Conservation (phyloP, 768 basidiomycete genomes). For the Pleurotus sapidus region DNA sequence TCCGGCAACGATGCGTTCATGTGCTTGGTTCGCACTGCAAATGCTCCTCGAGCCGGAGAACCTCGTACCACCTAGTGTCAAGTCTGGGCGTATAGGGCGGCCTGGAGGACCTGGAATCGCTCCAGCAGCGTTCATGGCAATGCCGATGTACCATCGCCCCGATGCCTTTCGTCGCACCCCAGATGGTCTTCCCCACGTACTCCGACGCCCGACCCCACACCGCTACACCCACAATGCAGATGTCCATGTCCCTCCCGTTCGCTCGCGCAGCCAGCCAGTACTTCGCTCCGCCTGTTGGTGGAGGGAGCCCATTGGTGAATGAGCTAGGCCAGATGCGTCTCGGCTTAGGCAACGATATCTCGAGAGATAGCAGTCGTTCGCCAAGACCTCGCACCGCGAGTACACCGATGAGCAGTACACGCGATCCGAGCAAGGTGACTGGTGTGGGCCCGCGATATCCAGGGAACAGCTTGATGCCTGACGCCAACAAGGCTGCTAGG, state of each 20-base stretch:
- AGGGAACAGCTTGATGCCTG: not conserved
- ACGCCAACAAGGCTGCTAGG: not conserved
- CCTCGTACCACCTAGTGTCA: conserved; percentile 32
- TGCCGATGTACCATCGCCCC: not conserved
- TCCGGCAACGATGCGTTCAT: conserved; percentile 82
- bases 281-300: not conserved
- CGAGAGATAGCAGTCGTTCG: not conserved
- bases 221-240: not conserved
- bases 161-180: conserved; percentile 1
- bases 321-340: conserved; percentile 5
- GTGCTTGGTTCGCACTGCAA: conserved; percentile 65
- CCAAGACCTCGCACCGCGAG: conserved; percentile 1
- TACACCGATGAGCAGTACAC: not conserved
- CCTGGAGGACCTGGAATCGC: not conserved
- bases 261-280: not conserved
- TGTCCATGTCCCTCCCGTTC: not conserved
- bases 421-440: not conserved
- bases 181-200: not conserved
- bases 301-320: conserved; percentile 2
- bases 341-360: not conserved
- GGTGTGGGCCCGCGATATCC: conserved; percentile 1
- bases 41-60: conserved; percentile 57
- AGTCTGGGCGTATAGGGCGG: conserved; percentile 21
- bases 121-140: not conserved
- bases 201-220: too few species aligned